phyloP scores from a whole-genome alignment of 2,329 filamentous ascomycete species.

The Botrytis porri region DNA sequence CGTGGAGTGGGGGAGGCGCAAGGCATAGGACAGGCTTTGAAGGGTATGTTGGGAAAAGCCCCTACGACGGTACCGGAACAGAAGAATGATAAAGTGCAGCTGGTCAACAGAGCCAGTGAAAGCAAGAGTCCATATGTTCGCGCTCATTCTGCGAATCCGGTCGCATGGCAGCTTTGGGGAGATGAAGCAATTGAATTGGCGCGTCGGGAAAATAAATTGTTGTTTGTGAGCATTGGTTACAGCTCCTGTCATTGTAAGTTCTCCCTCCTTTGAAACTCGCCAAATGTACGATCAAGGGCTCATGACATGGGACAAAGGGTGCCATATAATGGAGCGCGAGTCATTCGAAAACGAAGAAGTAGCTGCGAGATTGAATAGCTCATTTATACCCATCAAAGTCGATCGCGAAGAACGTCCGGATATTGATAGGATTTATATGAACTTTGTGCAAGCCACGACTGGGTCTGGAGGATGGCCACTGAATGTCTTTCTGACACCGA shows the following conservation, averaged over 20 bases:
- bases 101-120: conserved; percentile 56
- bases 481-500: conserved; percentile 93
- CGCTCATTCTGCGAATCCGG: conserved; percentile 74
- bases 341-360: conserved; percentile 83
- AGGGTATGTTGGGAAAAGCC: conserved; percentile 21
- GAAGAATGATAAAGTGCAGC: conserved; percentile 28
- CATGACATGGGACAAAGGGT: conserved; percentile 50
- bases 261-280: background rate
- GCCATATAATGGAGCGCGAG: conserved; percentile 88
- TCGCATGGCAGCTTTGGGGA: conserved; percentile 89
- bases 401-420: conserved; percentile 93
- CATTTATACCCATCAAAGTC: conserved; percentile 88
- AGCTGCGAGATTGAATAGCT: conserved; percentile 76
- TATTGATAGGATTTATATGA: conserved; percentile 96
- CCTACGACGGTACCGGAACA: conserved; percentile 17
- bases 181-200: conserved; percentile 74
- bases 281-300: background rate
- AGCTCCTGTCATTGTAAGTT: conserved; percentile 87
- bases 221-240: conserved; percentile 95
- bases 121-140: conserved; percentile 69
- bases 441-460: conserved; percentile 92
- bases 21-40: conserved; percentile 32
- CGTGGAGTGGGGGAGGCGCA: conserved; percentile 27
- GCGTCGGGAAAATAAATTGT: conserved; percentile 76
- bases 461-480: conserved; percentile 90